Evolutionary conservation across 805 yeast genomes (phyloP).

Genomic region (Saccharomycopsis sp.): DNA sequence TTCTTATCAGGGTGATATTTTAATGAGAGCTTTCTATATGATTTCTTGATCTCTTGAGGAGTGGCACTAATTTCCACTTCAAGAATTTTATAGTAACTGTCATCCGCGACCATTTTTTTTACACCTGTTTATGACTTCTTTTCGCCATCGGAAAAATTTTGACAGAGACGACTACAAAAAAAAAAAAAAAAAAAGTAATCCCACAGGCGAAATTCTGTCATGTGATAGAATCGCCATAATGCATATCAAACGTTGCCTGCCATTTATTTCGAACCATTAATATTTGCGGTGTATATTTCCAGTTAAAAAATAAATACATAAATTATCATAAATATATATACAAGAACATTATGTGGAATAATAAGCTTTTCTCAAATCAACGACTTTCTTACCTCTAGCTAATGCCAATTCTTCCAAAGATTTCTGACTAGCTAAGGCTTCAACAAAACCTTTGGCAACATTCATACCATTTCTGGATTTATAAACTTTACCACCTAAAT

Average conservation of each 20-base stretch:
- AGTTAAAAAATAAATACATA: not conserved
- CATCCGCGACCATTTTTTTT: conserved; percentile 64
- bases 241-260: too few species aligned
- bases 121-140: not conserved
- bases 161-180: not conserved
- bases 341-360: conserved; percentile 38
- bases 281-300: not conserved
- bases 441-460: conserved; percentile 82
- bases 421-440: conserved; percentile 75
- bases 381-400: conserved; percentile 90
- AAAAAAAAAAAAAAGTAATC: conserved; percentile 1
- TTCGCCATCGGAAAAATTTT: not conserved
- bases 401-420: conserved; percentile 83
- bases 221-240: conserved; percentile 1
- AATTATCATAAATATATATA: conserved; percentile 1
- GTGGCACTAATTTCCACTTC: conserved; percentile 53
- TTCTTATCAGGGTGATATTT: conserved; percentile 79
- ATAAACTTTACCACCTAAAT: conserved; percentile 84
- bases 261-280: too few species aligned
- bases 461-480: conserved; percentile 93
- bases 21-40: conserved; percentile 70
- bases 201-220: not conserved
- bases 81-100: conserved; percentile 62
- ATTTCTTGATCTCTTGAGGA: conserved; percentile 65
- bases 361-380: conserved; percentile 86